phyloP scores from a whole-genome alignment of 2,329 filamentous ascomycete genomes.

The Colletotrichum musicola region DNA sequence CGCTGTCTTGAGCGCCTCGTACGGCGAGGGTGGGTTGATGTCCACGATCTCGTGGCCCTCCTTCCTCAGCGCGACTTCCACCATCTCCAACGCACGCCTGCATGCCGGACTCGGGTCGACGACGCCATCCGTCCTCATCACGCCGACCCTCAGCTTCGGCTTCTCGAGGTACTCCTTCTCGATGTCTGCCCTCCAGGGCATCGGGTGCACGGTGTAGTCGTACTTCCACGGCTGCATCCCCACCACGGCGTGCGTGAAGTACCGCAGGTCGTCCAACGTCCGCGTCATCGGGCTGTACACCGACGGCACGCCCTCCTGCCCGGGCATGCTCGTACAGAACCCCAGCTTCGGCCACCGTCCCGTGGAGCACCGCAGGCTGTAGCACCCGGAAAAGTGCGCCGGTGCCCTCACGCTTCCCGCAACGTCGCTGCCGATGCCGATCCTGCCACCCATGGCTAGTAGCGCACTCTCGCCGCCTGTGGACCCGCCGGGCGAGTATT shows the following conservation, averaged over 20 bases:
- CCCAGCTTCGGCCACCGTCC: constrained; percentile 91
- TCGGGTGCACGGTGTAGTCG: constrained; percentile 85
- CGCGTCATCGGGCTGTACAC: constrained; percentile 95
- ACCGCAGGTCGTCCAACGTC: constrained; percentile 83
- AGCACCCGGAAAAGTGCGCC: constrained; percentile 91
- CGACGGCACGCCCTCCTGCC: constrained; percentile 89
- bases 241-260: constrained; percentile 85
- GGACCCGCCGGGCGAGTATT: constrained; percentile 89
- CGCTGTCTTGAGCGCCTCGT: constrained; percentile 81
- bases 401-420: constrained; percentile 89
- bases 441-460: constrained; percentile 84
- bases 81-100: constrained; percentile 77
- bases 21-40: constrained; percentile 74
- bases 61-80: constrained; percentile 74
- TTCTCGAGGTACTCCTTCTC: constrained; percentile 71
- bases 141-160: constrained; percentile 76
- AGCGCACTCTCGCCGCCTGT: constrained; percentile 89
- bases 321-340: constrained; percentile 88
- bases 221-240: constrained; percentile 90
- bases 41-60: constrained; percentile 82
- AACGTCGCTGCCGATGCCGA: constrained; percentile 92
- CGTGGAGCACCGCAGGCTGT: constrained; percentile 87
- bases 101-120: constrained; percentile 91
- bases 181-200: constrained; percentile 79
- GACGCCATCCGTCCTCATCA: constrained; percentile 84